Evolutionary conservation across 768 basidiomycete genomes (phyloP), one percentile per base, ranked within the genome.

Genomic region (Pulveroboletus sp.): DNA sequence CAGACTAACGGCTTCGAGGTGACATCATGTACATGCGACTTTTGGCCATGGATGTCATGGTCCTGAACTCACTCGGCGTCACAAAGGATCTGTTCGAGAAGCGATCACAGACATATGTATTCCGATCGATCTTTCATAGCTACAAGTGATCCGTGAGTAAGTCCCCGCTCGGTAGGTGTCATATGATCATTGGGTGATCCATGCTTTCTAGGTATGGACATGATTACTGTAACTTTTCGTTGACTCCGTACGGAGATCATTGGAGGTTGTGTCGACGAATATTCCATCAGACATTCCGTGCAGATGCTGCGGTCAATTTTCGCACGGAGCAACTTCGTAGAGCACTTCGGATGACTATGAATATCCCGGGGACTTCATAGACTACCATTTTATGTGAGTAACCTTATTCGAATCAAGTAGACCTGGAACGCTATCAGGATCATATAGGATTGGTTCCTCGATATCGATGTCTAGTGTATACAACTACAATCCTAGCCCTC

Each of bases 21-120:
- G 61, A 72, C 1, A 55, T 81, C 11, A 70, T 81, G 29, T 74
- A 75, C 16, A 73, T 76, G 48, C 68, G 68, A 16, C 63, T 75
- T 23, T 73, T 75, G 54, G 76, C 74, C 49, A 65, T 68, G 17
- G 63, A 61, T 16, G 65, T 71, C 22, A 60, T 80, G 24, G 58
- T 79, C 42, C 54, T 80, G 29, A 78, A 75, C 57, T 67, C 68
- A 23, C 61, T 61, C 17, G 69, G 71, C 49, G 68, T 65, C 13
- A 73, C 68, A 1, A 50, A 62, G 17, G 76, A 77, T 43, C 66
- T 81, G 9, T 62, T 81, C 42, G 75, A 76, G 41, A 63, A 65
- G 11, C 35, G 35, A 36, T 36, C 35, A 7, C n/a, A 36, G 35
- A 36, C 19, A 36, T n/a, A n/a, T n/a, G n/a, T 36, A 36, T 16